Evolutionary conservation across 2,329 filamentous ascomycete species (phyloP).

Genomic region (Pseudopithomyces maydicus): DNA sequence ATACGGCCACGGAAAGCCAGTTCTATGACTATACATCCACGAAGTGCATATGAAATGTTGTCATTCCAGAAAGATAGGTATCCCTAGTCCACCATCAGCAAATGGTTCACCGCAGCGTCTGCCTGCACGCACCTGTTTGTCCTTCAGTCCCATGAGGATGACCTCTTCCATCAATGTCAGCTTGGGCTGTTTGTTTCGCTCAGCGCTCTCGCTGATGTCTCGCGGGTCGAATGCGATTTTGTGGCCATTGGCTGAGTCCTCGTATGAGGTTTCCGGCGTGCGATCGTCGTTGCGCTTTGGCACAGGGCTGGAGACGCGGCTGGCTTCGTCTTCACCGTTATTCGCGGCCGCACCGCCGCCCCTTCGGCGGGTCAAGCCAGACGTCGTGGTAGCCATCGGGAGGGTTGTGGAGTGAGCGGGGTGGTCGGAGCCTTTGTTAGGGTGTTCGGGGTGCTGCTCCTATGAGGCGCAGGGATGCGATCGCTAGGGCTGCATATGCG

Average conservation of each 20-base stretch:
- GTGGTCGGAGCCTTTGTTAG: conserved; percentile 30
- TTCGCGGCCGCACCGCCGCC: conserved; percentile 63
- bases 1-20: conserved; percentile 93
- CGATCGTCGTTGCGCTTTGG: conserved; percentile 66
- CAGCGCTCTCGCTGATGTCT: conserved; percentile 95
- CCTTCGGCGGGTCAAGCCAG: conserved; percentile 72
- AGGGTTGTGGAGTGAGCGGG: conserved; percentile 33
- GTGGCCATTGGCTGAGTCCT: conserved; percentile 90
- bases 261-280: conserved; percentile 79
- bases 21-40: conserved; percentile 98
- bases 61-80: conserved; percentile 99
- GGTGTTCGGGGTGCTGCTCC: conserved; percentile 38
- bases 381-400: conserved; percentile 69
- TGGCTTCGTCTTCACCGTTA: conserved; percentile 65
- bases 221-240: conserved; percentile 97
- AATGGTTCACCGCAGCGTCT: conserved; percentile 11
- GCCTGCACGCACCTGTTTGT: conserved; percentile 80
- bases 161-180: conserved; percentile 99
- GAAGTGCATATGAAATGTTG: conserved; percentile 97
- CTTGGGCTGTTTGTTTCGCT: conserved; percentile 97
- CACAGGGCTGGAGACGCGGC: conserved; percentile 69
- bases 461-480: conserved; percentile 37
- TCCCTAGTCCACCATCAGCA: conserved; percentile 61
- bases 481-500: conserved; percentile 43
- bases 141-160: conserved; percentile 90